Base-by-base conservation (phyloP, 805 yeast genomes). In the Kazachstania bromeliacearum region DNA sequence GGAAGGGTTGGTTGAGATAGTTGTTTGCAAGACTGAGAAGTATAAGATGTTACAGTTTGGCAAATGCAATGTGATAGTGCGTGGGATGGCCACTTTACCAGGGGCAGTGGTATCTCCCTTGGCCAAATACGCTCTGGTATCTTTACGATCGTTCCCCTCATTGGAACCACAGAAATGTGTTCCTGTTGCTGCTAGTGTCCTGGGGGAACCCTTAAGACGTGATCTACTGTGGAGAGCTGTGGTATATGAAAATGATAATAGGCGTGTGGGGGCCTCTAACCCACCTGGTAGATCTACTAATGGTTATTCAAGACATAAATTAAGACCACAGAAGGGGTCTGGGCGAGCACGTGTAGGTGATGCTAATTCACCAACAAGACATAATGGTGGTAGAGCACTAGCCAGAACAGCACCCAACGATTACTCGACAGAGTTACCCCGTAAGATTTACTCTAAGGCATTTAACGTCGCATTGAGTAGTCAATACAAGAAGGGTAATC, bases 341-440 rank as follows among this genome's bases (percentile, higher is more conserved):
- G 99, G 99, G 63, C 71, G 73, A 43, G 99, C 99, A 36, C 79
- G 99, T 69, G 80, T 76, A 37, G 99, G 99, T 66, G 96, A 88
- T 62, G 87, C 83, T 40, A 89, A 88, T 53, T 85, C 95, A 17
- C 98, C 98, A 34, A 81, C 79, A 31, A 78, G 95, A 64, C 77
- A 75, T 52, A 85, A 82, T 53, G 96, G 95, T 58, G 87, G 89
- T 36, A 70, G 79, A 49, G 96, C 97, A 0, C 75, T 80, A 51
- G 96, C 92, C 12, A 79, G 92, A 56, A 75, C 73, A 37, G 96
- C 96, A 3, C 95, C 95, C 33, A 85, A 82, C 52, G 95, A 89
- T 58, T 77, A 79, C 71, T 71, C 87, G 20, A 80, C 96, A 2
- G 75, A 70, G 8, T 68, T 92, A 47, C 94, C 94, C 16, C 55